These are phyloP conservation scores for Endocladia muricata DNA, from an alignment of 31 red algal genomes.

Conservation along the genomic window DNA sequence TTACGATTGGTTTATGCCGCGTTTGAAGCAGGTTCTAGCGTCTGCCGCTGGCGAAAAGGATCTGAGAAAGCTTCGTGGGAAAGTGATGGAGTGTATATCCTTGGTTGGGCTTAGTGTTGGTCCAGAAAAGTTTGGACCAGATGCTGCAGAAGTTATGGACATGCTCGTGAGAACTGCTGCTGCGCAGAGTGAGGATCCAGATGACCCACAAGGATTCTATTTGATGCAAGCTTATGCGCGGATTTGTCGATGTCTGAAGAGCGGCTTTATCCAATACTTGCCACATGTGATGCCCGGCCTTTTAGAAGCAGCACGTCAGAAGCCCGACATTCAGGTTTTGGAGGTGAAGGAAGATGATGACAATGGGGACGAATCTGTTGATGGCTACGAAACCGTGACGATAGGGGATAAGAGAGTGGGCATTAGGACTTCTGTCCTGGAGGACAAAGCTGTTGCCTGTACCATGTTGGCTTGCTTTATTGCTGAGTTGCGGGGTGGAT, in stretches of 20 bases:
- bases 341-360: conserved; percentile 68
- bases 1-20: conserved; percentile 98
- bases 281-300: conserved; percentile 96
- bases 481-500: conserved; percentile 80
- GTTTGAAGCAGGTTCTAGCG: conserved; percentile 81
- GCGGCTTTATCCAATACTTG: conserved; percentile 87
- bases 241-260: conserved; percentile 88
- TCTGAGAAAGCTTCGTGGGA: conserved; percentile 83
- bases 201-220: conserved; percentile 94
- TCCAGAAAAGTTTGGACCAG: conserved; percentile 80
- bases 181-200: conserved; percentile 55
- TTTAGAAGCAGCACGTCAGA: conserved; percentile 68
- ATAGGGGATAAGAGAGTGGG: conserved; percentile 93
- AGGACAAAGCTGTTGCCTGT: conserved; percentile 92
- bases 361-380: conserved; percentile 54
- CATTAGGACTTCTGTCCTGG: conserved; percentile 86
- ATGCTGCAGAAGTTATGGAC: conserved; percentile 94
- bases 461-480: conserved; percentile 91
- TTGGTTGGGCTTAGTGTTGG: conserved; percentile 96
- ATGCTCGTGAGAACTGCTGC: conserved; percentile 77
- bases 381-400: conserved; percentile 82
- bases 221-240: conserved; percentile 99
- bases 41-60: conserved; percentile 68
- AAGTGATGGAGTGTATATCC: conserved; percentile 98
- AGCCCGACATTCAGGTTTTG: conserved; percentile 92